Evolutionary conservation across 2,329 filamentous ascomycete genomes (phyloP).

Genomic region (Sporothrix schenckii): DNA sequence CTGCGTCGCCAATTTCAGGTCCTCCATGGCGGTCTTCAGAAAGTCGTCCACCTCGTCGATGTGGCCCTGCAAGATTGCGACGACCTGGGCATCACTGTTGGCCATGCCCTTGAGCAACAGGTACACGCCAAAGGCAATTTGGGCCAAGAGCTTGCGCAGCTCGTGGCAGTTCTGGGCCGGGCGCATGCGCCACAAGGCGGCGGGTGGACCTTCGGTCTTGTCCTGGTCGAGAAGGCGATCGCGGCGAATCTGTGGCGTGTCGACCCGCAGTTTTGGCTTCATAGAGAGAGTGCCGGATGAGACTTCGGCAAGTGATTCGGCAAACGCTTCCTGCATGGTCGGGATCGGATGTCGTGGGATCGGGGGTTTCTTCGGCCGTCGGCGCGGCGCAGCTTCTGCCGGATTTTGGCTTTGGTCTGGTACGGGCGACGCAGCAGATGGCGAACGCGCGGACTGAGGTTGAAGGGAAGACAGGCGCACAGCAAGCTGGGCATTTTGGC

Average conservation of each 20-base stretch:
- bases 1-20: slow-evolving; percentile 74
- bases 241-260: slow-evolving; percentile 64
- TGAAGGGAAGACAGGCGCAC: slow-evolving; percentile 37
- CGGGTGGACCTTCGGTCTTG: slow-evolving; percentile 70
- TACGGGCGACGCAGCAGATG: slow-evolving; percentile 27
- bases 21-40: slow-evolving; percentile 80
- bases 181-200: slow-evolving; percentile 74
- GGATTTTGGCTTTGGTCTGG: slow-evolving; percentile 29
- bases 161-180: slow-evolving; percentile 80
- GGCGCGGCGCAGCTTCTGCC: slow-evolving; percentile 15
- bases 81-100: slow-evolving; percentile 84
- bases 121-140: slow-evolving; percentile 93
- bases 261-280: slow-evolving; percentile 58
- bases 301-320: slow-evolving; percentile 77
- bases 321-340: slow-evolving; percentile 78
- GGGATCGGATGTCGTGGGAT: slow-evolving; percentile 67
- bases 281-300: slow-evolving; percentile 51
- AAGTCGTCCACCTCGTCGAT: slow-evolving; percentile 95
- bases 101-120: slow-evolving; percentile 81
- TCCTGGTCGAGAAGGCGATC: slow-evolving; percentile 68
- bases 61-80: slow-evolving; percentile 85
- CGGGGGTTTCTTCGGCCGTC: slow-evolving; percentile 32
- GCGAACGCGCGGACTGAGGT: slow-evolving; percentile 23
- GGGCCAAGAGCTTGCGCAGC: slow-evolving; percentile 84
- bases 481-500: slow-evolving; percentile 37